Evolutionary conservation across 2,329 filamentous ascomycete genomes (phyloP).

Genomic region (Penicillium sp.): DNA sequence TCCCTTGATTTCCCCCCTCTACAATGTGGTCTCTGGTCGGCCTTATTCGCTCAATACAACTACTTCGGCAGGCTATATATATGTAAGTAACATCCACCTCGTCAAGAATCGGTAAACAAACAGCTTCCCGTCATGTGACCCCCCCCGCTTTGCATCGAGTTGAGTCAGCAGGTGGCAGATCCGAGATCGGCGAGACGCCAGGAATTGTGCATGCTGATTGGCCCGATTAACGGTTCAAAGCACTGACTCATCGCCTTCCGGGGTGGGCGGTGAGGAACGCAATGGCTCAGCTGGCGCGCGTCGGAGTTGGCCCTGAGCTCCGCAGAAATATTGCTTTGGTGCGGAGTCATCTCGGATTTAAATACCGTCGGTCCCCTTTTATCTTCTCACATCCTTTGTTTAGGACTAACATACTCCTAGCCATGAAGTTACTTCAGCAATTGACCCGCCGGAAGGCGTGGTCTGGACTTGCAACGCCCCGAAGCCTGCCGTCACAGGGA

Average conservation of each 20-base stretch:
- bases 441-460: slow-evolving; percentile 34
- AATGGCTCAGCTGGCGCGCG: slow-evolving; percentile 6
- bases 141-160: slow-evolving; percentile 14
- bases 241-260: slow-evolving; percentile 11
- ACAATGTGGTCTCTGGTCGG: no score
- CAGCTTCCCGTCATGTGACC: slow-evolving; percentile 8
- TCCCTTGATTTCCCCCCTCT: no score
- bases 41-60: no score
- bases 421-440: slow-evolving; percentile 38
- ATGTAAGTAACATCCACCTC: no score
- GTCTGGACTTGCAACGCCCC: slow-evolving; percentile 24
- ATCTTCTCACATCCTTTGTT: slow-evolving; percentile 3
- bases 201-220: slow-evolving; percentile 3
- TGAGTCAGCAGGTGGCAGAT: slow-evolving; percentile 1
- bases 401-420: slow-evolving; percentile 8
- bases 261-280: slow-evolving; percentile 13
- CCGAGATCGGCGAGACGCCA: slow-evolving; percentile 19
- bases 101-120: background rate
- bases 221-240: slow-evolving; percentile 12
- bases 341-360: slow-evolving; percentile 26
- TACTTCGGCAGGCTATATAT: no score
- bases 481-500: slow-evolving; percentile 24
- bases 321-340: slow-evolving; percentile 18
- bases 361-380: slow-evolving; percentile 14
- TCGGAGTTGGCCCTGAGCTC: slow-evolving; percentile 31